Evolutionary conservation across 1,284 basidiomycete genomes (phyloP).

Genomic region (Phellinidium pouzarii): DNA sequence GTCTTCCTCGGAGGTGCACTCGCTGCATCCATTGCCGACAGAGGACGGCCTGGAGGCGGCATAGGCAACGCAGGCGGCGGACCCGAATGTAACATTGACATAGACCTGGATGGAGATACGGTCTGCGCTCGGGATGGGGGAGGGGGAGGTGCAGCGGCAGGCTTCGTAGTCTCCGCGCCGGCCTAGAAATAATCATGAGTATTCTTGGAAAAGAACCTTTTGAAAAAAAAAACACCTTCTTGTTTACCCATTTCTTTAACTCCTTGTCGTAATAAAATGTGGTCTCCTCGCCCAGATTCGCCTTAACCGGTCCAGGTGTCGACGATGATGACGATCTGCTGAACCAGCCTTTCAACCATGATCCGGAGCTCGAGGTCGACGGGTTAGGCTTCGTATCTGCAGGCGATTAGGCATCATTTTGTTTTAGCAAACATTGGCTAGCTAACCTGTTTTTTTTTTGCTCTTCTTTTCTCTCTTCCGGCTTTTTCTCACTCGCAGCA

Average conservation of each 20-base stretch:
- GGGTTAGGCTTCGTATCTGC: conserved; percentile 29
- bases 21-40: conserved; percentile 54
- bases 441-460: conserved; percentile 38
- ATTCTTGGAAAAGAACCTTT: conserved; percentile 9
- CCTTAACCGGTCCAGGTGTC: conserved; percentile 68
- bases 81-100: conserved; percentile 30
- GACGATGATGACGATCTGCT: conserved; percentile 44
- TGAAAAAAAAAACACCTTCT: conserved; percentile 52
- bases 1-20: conserved; percentile 43
- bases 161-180: conserved; percentile 41
- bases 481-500: conserved; percentile 24
- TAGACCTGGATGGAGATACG: conserved; percentile 58
- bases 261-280: conserved; percentile 94
- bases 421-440: conserved; percentile 23
- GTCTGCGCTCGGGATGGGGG: conserved; percentile 75
- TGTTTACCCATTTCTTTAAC: conserved; percentile 94
- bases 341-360: conserved; percentile 82
- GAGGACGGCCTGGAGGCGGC: conserved; percentile 50
- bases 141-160: conserved; percentile 48
- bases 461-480: conserved; percentile 23
- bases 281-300: conserved; percentile 90
- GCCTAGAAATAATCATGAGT: conserved; percentile 34
- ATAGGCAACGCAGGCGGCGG: conserved; percentile 28
- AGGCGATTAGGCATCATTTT: conserved; percentile 6
- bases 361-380: conserved; percentile 34